A percentile compares a stretch with the other conserved stretches of the same genome.
phyloP scores from a whole-genome alignment of 2,329 filamentous ascomycete genomes.

The Rhinocladiella mackenziei region DNA sequence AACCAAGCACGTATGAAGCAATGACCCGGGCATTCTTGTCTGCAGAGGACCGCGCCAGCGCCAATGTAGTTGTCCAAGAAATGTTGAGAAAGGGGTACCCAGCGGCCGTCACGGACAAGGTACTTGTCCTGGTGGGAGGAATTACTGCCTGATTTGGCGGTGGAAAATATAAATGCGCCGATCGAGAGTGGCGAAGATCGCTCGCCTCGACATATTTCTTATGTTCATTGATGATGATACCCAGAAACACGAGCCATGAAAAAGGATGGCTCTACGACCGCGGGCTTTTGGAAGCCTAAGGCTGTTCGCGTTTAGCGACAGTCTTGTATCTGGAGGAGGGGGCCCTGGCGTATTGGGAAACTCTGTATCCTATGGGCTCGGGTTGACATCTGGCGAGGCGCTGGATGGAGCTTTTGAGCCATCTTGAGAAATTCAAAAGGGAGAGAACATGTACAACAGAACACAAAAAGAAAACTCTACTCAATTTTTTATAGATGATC shows the following conservation, averaged over 20 bases:
- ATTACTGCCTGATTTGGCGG: slow-evolving; percentile 5
- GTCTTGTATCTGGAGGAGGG: slow-evolving; percentile 9
- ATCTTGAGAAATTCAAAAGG: slow-evolving; percentile 1
- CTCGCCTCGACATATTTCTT: slow-evolving; percentile 22
- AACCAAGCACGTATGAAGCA: slow-evolving; percentile 97
- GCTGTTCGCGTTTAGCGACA: slow-evolving; percentile 8
- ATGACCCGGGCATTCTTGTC: slow-evolving; percentile 94
- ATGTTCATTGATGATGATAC: slow-evolving; percentile 24
- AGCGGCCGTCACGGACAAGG: slow-evolving; percentile 85
- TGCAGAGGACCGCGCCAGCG: slow-evolving; percentile 71
- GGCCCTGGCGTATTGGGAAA: no score
- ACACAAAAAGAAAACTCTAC: slow-evolving; percentile 24
- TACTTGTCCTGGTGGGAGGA: slow-evolving; percentile 74
- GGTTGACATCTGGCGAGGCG: slow-evolving; percentile 9
- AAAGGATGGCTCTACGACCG: slow-evolving; percentile 13
- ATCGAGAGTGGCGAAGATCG: slow-evolving; percentile 23
- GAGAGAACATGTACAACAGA: slow-evolving; percentile 25
- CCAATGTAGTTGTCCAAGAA: slow-evolving; percentile 77
- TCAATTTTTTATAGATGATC: slow-evolving; percentile 24
- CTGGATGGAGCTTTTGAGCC: slow-evolving; percentile 10
- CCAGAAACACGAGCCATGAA: slow-evolving; percentile 15
- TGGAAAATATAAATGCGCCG: slow-evolving; percentile 1
- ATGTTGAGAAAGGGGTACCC: slow-evolving; percentile 90
- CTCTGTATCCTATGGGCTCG: neutral
- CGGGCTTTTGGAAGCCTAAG: slow-evolving; percentile 5